These are phyloP conservation scores for Apophysomyces variabilis DNA, from an alignment of 371 early-diverging fungal species.

Conservation along the genomic window DNA sequence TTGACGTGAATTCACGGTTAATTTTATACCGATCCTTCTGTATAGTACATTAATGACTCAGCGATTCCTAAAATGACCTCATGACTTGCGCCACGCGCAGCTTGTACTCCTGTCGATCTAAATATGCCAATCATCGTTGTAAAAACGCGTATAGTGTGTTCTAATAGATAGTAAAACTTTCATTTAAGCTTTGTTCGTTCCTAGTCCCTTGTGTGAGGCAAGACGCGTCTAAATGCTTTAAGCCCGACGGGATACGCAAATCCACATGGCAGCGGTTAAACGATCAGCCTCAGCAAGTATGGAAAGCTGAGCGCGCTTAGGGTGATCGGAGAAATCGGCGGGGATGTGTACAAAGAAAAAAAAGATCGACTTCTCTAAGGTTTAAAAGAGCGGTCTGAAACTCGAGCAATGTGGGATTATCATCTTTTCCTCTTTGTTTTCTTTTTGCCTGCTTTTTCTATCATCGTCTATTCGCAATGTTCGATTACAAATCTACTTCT, in stretches of 20 bases:
- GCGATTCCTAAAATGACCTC: no score
- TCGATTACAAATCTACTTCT: neutral
- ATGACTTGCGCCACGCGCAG: conserved; percentile 1
- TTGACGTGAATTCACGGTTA: no score
- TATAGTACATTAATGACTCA: no score
- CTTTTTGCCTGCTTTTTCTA: neutral
- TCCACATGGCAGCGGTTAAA: conserved; percentile 8
- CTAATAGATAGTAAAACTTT: no score
- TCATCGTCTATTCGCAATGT: neutral
- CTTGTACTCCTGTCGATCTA: neutral
- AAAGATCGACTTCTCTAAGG: conserved; percentile 3
- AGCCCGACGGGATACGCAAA: conserved; percentile 8
- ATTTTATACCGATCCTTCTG: no score
- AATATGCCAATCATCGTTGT: no score
- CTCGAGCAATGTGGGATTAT: neutral
- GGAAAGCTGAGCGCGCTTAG: neutral
- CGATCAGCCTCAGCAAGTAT: conserved; percentile 1
- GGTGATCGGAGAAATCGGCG: neutral
- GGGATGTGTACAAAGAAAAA: conserved; percentile 2
- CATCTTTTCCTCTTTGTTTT: neutral
- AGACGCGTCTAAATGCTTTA: neutral
- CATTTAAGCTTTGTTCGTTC: no score
- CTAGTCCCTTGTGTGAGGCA: no score
- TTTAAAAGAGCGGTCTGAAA: neutral
- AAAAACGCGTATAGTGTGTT: no score